A percentile compares a stretch with the other conserved stretches of the same genome.
phyloP scores from a whole-genome alignment of 495 filamentous ascomycete genomes.

The Penicillium silybi region DNA sequence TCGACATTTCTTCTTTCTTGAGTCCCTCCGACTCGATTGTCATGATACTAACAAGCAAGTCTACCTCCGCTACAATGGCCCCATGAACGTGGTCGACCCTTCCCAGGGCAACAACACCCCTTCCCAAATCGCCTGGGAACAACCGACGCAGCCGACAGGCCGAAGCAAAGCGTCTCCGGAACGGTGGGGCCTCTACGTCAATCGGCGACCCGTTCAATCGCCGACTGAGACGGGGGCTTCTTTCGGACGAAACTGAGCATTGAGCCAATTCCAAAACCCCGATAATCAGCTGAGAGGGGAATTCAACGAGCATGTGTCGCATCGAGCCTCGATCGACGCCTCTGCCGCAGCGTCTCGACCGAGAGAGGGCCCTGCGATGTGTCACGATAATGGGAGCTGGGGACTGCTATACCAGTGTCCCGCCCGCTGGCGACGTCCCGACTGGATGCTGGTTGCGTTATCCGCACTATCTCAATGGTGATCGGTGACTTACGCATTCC shows the following conservation, averaged over 20 bases:
- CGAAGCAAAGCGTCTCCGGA: slow-evolving; percentile 14
- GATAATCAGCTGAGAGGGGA: background rate
- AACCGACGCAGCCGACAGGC: slow-evolving; percentile 23
- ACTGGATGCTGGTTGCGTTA: slow-evolving; percentile 29
- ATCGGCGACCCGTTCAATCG: slow-evolving; percentile 6
- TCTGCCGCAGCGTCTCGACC: slow-evolving; percentile 6
- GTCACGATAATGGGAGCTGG: background rate
- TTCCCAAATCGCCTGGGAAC: slow-evolving; percentile 2
- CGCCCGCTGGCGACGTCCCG: slow-evolving; percentile 14
- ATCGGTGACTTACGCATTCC: slow-evolving; percentile 18
- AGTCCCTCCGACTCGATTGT: background rate
- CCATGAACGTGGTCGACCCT: background rate
- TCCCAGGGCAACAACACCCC: background rate
- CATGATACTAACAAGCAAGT: background rate
- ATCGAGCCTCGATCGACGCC: background rate
- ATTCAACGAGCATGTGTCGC: background rate
- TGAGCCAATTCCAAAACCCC: background rate
- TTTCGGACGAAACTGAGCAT: background rate
- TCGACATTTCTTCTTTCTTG: slow-evolving; percentile 13
- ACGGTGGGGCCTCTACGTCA: slow-evolving; percentile 16
- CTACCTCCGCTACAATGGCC: background rate
- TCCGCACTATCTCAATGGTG: slow-evolving; percentile 20
- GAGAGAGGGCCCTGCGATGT: slow-evolving; percentile 1
- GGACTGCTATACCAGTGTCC: background rate
- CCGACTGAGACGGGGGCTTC: background rate